phyloP scores from a whole-genome alignment of 148 eudicot species.

The Oxyria digyna region DNA sequence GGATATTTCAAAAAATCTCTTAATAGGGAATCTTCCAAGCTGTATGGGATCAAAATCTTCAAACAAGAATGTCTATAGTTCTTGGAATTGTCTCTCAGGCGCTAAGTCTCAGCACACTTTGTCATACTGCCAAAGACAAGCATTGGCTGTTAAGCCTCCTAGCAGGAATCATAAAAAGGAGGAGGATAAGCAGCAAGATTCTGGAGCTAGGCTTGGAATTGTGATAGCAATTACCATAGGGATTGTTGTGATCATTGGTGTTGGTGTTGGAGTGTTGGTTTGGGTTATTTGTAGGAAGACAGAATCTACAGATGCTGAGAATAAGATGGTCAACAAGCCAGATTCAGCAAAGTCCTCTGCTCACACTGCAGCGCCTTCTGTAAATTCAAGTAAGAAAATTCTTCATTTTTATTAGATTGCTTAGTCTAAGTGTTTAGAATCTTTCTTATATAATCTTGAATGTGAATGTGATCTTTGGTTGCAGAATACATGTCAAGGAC shows the following conservation, averaged over 20 bases:
- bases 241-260: conserved; percentile 20
- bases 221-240: conserved; percentile 59
- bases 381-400: conserved; percentile 40
- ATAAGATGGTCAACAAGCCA: conserved; percentile 23
- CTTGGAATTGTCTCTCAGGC: conserved; percentile 57
- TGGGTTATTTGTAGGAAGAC: conserved; percentile 25
- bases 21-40: conserved; percentile 51
- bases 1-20: conserved; percentile 56
- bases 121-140: conserved; percentile 44
- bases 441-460: neutral
- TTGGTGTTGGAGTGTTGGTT: conserved; percentile 30
- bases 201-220: conserved; percentile 37
- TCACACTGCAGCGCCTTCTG: conserved; percentile 22
- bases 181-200: conserved; percentile 15
- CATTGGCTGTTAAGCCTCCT: conserved; percentile 62
- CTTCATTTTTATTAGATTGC: neutral
- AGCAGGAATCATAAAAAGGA: conserved; percentile 4
- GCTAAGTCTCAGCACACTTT: conserved; percentile 38
- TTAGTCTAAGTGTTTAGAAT: neutral
- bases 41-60: conserved; percentile 35
- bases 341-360: conserved; percentile 22
- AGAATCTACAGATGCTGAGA: conserved; percentile 7
- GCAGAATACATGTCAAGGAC: conserved; percentile 50
- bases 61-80: conserved; percentile 32
- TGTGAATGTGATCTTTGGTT: neutral